Percentiles rank a stretch among this genome's conserved stretches.
phyloP scores from a whole-genome alignment of 2,329 filamentous ascomycete genomes.

The Cladosporium austrohemisphaericum region DNA sequence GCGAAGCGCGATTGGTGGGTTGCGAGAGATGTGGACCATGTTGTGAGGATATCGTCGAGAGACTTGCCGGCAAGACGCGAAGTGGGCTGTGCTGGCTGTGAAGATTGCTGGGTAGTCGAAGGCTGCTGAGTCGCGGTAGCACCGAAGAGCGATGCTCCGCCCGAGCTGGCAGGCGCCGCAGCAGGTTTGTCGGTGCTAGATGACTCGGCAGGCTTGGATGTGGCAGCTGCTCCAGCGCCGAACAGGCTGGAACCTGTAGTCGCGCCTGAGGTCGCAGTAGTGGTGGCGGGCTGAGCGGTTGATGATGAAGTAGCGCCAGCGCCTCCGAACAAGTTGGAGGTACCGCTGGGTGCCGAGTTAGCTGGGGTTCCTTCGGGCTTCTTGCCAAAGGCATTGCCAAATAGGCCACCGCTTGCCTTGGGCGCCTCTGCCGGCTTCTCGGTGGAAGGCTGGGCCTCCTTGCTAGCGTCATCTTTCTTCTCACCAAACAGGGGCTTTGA shows the following conservation, averaged over 20 bases:
- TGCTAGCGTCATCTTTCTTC: constrained; percentile 8
- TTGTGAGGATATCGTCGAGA: constrained; percentile 97
- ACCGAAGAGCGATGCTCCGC: constrained; percentile 11
- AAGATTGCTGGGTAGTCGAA: constrained; percentile 7
- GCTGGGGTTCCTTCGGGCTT: constrained; percentile 25
- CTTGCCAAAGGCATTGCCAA: constrained; percentile 15
- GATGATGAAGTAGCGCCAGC: constrained; percentile 7
- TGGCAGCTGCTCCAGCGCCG: constrained; percentile 9
- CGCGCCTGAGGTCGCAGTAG: constrained; percentile 16
- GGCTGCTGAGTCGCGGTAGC: constrained; percentile 10
- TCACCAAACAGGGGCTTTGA: constrained; percentile 10
- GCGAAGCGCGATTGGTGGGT: constrained; percentile 98
- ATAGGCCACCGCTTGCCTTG: constrained; percentile 4
- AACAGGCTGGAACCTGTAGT: constrained; percentile 16
- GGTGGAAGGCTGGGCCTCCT: constrained; percentile 7
- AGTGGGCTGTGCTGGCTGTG: constrained; percentile 52
- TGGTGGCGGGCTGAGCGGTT: constrained; percentile 9
- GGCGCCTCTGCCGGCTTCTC: constrained; percentile 12
- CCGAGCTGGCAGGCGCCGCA: constrained; percentile 14
- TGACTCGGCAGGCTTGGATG: constrained; percentile 12
- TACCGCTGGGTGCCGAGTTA: constrained; percentile 20
- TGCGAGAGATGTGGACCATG: constrained; percentile 90
- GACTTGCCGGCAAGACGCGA: constrained; percentile 96
- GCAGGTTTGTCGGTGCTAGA: constrained; percentile 11
- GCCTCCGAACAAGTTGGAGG: constrained; percentile 13